phyloP scores from a whole-genome alignment of 2,329 filamentous ascomycete genomes.

The Tolypocladium paradoxum region DNA sequence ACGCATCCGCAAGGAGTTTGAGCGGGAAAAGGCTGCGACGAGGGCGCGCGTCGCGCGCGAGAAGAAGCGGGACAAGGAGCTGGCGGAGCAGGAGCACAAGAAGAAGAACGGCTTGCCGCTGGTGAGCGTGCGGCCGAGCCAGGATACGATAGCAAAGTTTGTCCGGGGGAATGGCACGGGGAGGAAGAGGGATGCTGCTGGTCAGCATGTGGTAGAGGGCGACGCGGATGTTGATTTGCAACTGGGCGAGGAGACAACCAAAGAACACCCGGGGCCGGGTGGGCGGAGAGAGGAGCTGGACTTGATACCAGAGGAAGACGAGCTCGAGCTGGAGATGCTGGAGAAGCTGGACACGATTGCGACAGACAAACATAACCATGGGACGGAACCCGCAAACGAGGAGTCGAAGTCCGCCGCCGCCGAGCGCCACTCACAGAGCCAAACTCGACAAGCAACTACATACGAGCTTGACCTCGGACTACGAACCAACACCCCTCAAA shows the following conservation, averaged over 20 bases:
- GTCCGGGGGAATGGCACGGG: conserved; percentile 24
- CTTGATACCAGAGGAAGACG: conserved; percentile 12
- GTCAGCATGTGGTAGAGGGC: neutral
- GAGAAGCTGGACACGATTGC: conserved; percentile 7
- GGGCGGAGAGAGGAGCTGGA: conserved; percentile 5
- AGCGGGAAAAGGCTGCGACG: conserved; percentile 35
- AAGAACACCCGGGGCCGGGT: neutral
- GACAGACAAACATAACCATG: neutral
- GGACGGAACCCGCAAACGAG: conserved; percentile 4
- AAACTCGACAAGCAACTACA: conserved; percentile 1
- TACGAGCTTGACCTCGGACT: neutral
- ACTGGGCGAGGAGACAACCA: neutral
- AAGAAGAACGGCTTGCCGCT: conserved; percentile 42
- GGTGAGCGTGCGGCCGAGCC: conserved; percentile 43
- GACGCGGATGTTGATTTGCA: neutral
- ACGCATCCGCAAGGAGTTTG: conserved; percentile 40
- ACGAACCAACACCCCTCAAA: neutral
- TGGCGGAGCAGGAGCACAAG: conserved; percentile 36
- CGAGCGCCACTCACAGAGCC: neutral
- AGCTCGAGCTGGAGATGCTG: conserved; percentile 12
- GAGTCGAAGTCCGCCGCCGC: conserved; percentile 4
- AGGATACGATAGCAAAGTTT: conserved; percentile 46
- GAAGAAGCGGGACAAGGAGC: conserved; percentile 44
- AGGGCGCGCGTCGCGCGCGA: conserved; percentile 41
- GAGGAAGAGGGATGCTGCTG: conserved; percentile 17